phyloP scores from a whole-genome alignment of 495 filamentous ascomycete genomes.

The Umbilicaria muhlenbergii region DNA sequence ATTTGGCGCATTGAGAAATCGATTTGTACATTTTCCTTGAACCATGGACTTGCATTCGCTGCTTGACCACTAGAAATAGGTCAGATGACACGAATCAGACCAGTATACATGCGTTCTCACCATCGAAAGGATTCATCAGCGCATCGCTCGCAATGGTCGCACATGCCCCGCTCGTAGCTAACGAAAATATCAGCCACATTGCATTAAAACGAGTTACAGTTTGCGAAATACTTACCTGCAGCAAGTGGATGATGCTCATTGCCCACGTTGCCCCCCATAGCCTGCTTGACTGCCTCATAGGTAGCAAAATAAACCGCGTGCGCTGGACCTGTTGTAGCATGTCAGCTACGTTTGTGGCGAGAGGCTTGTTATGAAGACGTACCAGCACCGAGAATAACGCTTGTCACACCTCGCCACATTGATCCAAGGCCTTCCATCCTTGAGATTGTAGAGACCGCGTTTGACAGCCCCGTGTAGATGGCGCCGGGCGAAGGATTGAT shows the following conservation, averaged over 20 bases:
- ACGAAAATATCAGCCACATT: background rate
- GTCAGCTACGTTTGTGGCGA: background rate
- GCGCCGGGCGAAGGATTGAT: conserved; percentile 73
- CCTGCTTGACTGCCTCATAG: conserved; percentile 91
- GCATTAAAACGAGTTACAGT: conserved; percentile 6
- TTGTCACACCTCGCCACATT: conserved; percentile 92
- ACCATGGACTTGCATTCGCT: conserved; percentile 95
- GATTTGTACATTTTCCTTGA: conserved; percentile 60
- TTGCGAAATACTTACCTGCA: conserved; percentile 43
- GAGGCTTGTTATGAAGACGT: conserved; percentile 7
- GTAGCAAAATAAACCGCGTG: conserved; percentile 98
- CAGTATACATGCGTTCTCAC: conserved; percentile 30
- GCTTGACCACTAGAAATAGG: conserved; percentile 69
- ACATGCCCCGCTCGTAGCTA: conserved; percentile 80
- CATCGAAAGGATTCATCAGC: conserved; percentile 98
- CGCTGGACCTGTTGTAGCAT: conserved; percentile 57
- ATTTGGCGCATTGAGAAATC: conserved; percentile 67
- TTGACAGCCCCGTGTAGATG: conserved; percentile 80
- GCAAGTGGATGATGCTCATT: conserved; percentile 87
- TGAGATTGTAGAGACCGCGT: conserved; percentile 83
- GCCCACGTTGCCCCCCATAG: conserved; percentile 81
- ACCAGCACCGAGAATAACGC: conserved; percentile 93
- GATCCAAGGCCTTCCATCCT: conserved; percentile 76
- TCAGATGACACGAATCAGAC: conserved; percentile 8
- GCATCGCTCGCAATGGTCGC: conserved; percentile 96